These are phyloP conservation scores for Penicillium diatomitis DNA, from an alignment of 495 filamentous ascomycete species.

Conservation along the genomic window DNA sequence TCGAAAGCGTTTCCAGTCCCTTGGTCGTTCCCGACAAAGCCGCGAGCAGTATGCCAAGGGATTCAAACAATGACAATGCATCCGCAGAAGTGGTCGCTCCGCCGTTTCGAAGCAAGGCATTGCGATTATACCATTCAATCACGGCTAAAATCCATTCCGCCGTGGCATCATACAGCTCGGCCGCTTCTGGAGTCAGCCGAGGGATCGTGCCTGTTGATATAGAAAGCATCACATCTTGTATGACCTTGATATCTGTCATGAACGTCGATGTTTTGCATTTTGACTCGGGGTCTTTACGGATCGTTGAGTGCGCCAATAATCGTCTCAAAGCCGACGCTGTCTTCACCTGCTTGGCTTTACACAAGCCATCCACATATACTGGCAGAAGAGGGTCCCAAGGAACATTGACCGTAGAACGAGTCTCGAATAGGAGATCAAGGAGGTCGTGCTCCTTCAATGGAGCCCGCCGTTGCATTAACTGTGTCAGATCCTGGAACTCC, in stretches of 20 bases:
- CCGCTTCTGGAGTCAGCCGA: constrained; percentile 22
- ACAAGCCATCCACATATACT: constrained; percentile 54
- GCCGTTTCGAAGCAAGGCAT: constrained; percentile 19
- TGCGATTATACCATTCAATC: constrained; percentile 28
- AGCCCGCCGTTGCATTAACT: constrained; percentile 22
- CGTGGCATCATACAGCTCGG: constrained; percentile 24
- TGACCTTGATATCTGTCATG: constrained; percentile 39
- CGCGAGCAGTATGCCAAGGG: constrained; percentile 34
- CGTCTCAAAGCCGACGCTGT: constrained; percentile 47
- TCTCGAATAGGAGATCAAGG: constrained; percentile 51
- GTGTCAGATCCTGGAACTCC: constrained; percentile 32
- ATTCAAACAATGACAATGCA: constrained; percentile 36
- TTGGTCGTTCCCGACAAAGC: constrained; percentile 32
- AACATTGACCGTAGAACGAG: constrained; percentile 36
- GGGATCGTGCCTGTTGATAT: constrained; percentile 28
- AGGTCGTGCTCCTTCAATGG: constrained; percentile 34
- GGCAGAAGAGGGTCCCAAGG: constrained; percentile 55
- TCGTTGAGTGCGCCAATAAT: constrained; percentile 49
- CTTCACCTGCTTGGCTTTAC: constrained; percentile 44
- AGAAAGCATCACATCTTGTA: constrained; percentile 37
- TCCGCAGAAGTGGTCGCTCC: constrained; percentile 32
- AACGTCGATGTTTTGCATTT: constrained; percentile 21
- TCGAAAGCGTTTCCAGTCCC: constrained; percentile 31
- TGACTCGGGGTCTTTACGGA: constrained; percentile 18
- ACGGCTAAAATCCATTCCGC: constrained; percentile 35